Evolutionary conservation across 441 rosid species (phyloP).

Genomic region (Aleurites moluccanus): DNA sequence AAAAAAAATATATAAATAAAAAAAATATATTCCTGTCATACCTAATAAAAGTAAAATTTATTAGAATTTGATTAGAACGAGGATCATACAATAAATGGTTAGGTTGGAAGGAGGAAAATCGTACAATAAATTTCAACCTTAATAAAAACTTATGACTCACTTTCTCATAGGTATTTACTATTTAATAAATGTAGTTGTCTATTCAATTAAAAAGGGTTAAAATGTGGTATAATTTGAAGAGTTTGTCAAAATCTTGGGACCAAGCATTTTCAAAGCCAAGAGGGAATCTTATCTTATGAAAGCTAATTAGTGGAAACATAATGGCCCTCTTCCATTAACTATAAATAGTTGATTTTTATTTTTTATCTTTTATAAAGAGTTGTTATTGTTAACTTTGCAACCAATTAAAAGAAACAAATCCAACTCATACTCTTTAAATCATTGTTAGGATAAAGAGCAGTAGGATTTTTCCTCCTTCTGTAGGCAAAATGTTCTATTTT

Average conservation of each 20-base stretch:
- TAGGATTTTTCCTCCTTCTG: background rate
- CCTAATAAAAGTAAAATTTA: background rate
- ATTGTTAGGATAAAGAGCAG: background rate
- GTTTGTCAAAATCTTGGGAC: conserved; percentile 22
- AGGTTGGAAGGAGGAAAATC: background rate
- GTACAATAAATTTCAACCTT: background rate
- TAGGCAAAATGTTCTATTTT: background rate
- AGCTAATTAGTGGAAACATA: conserved; percentile 22
- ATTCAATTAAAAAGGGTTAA: no score
- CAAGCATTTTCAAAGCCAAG: no score
- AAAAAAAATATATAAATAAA: no score
- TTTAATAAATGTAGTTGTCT: conserved; percentile 22
- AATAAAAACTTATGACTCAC: background rate
- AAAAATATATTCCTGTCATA: no score
- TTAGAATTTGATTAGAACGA: background rate
- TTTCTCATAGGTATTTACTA: background rate
- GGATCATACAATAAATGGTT: conserved; percentile 1
- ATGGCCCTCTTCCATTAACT: conserved; percentile 19
- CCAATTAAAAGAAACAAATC: background rate
- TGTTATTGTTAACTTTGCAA: background rate
- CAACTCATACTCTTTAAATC: background rate
- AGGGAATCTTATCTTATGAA: conserved; percentile 25
- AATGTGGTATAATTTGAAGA: conserved; percentile 22
- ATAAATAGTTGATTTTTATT: no score
- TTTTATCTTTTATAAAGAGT: no score